Base-by-base conservation (phyloP, 139 green algal genomes). In the Parachlorella kessleri region DNA sequence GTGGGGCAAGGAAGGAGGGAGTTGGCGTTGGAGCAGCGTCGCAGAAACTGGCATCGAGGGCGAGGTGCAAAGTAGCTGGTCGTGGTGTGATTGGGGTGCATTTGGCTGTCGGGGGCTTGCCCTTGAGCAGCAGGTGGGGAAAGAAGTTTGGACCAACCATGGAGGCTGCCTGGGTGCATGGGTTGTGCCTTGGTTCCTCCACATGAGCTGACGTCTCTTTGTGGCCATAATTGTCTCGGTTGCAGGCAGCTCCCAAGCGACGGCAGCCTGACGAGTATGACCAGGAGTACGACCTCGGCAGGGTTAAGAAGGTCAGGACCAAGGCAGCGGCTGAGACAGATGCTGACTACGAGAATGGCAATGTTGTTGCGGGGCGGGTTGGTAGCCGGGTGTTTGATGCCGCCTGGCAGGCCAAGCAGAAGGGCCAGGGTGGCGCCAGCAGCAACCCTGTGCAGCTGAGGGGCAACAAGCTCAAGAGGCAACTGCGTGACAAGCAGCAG, bases 211-310 rank as follows among this genome's bases (percentile, higher is more conserved):
- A 10, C 33, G 4, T 32, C 53, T 30, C 36, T 30, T 8, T 55
- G 18, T 33, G 18, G 23, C 24, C 54, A 1, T 37, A 24, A 9
- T 6, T 23, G 3, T 7, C 26, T 39, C 26, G 9, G 23, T 23
- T 32, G 40, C 53, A 67, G 63, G 55, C 65, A 23, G 42, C 40
- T 33, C 65, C 65, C 38, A 80, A 80, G 76, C 66, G 55, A 28
- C 40, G 35, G 76, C 59, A 37, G 59, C 41, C 30, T 8, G 85
- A 90, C 54, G 86, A 86, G 26, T 90, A 82, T 41, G 86, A 91
- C 54, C 21, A 28, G 24, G 86, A 91, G 35, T 91, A 91, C 71
- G 86, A 91, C 81, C 53, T 26, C 4, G 86, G 86, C 4, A 74
- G 69, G 63, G 36, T 55, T 2, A 91, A 91, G 42, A 90, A 88